Evolutionary conservation across 176 grass and related monocot genomes (phyloP).

Genomic region (Otatea glauca): DNA sequence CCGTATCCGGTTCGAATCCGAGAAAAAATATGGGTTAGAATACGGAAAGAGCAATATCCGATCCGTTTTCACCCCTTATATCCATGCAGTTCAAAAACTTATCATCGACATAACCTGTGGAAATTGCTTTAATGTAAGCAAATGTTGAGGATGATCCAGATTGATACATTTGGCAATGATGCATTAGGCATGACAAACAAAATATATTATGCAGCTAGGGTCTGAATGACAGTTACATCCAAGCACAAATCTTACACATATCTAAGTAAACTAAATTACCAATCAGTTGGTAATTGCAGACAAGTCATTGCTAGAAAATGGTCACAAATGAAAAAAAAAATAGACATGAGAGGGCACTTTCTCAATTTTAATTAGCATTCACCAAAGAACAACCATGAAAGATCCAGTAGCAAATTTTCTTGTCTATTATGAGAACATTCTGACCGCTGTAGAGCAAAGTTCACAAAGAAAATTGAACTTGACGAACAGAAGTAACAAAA

Average conservation of each 20-base stretch:
- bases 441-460: not conserved
- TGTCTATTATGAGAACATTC: not conserved
- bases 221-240: not conserved
- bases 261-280: not conserved
- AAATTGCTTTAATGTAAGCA: not conserved
- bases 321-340: not conserved
- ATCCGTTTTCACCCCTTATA: too few species aligned
- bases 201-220: not conserved
- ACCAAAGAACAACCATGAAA: not conserved
- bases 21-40: too few species aligned
- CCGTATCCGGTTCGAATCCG: too few species aligned
- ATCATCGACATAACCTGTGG: not conserved
- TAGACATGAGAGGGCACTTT: not conserved
- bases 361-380: not conserved
- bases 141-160: not conserved
- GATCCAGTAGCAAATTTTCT: not conserved
- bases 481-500: not conserved
- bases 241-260: not conserved
- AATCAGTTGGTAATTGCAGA: not conserved
- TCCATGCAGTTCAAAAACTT: not conserved
- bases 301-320: conserved; percentile 21
- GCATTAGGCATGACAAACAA: not conserved
- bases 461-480: conserved; percentile 9
- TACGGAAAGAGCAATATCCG: too few species aligned
- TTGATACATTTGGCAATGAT: not conserved